Evolutionary conservation across 208 protist species (phyloP).

Genomic region (Vickermania ingenoplastis): DNA sequence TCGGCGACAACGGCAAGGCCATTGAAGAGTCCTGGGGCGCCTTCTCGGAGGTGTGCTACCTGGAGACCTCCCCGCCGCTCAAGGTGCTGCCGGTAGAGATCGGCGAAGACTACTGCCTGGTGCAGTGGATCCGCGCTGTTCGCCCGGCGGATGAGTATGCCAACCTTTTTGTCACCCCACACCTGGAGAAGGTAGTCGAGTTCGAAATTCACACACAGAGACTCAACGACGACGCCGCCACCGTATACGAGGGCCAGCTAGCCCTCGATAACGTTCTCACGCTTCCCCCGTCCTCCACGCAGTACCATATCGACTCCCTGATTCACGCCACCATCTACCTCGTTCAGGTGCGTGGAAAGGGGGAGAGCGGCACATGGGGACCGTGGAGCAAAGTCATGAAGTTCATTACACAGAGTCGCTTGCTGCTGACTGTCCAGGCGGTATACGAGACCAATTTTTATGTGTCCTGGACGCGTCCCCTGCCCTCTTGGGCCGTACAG

Average conservation of each 20-base stretch:
- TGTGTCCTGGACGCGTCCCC: slow-evolving; percentile 68
- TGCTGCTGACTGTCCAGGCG: slow-evolving; percentile 54
- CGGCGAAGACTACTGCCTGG: slow-evolving; percentile 82
- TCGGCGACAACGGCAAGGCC: slow-evolving; percentile 41
- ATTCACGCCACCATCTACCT: slow-evolving; percentile 80
- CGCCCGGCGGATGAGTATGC: slow-evolving; percentile 4
- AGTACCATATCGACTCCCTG: slow-evolving; percentile 55
- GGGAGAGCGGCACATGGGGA: slow-evolving; percentile 69
- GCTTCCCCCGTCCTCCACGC: slow-evolving; percentile 29
- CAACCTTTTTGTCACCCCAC: slow-evolving; percentile 1
- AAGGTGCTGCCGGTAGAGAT: slow-evolving; percentile 72
- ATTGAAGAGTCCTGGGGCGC: slow-evolving; percentile 50
- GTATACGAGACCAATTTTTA: slow-evolving; percentile 67
- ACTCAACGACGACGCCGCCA: slow-evolving; percentile 34
- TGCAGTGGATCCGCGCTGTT: slow-evolving; percentile 61
- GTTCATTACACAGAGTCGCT: slow-evolving; percentile 74
- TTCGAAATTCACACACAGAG: slow-evolving; percentile 71
- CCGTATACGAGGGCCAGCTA: slow-evolving; percentile 41
- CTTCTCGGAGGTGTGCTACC: slow-evolving; percentile 32
- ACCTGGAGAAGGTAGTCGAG: slow-evolving; percentile 13
- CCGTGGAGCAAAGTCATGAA: slow-evolving; percentile 71
- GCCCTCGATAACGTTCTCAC: slow-evolving; percentile 43
- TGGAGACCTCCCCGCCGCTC: slow-evolving; percentile 71
- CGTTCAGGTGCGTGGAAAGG: slow-evolving; percentile 64
- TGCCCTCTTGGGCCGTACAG: slow-evolving; percentile 26